Percentiles rank a stretch among this genome's conserved stretches.
Evolutionary conservation across 441 rosid species (phyloP).

Genomic region (Bocquillonia castaneifolia): DNA sequence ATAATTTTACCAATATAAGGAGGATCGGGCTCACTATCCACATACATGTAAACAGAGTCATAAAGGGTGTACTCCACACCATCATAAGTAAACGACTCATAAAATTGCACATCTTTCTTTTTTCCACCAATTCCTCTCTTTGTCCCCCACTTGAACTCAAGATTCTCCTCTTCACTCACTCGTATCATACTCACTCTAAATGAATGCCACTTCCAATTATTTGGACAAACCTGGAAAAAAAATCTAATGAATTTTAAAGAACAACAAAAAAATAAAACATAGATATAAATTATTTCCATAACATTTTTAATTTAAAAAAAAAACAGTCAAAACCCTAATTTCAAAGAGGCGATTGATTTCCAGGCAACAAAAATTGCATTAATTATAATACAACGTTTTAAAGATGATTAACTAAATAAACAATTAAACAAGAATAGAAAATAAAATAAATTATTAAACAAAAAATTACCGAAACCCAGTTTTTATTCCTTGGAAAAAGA

Average conservation of each 20-base stretch:
- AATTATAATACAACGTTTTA: not conserved
- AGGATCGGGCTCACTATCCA: conserved; percentile 51
- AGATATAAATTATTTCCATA: not conserved
- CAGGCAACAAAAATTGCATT: not conserved
- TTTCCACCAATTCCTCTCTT: conserved; percentile 56
- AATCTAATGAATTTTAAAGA: conserved; percentile 19
- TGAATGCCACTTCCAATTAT: conserved; percentile 18
- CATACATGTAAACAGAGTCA: conserved; percentile 55
- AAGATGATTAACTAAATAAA: not conserved
- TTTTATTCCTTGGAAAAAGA: not conserved
- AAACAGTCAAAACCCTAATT: not conserved
- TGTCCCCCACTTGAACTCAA: conserved; percentile 73
- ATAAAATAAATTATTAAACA: not conserved
- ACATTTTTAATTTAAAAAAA: not conserved
- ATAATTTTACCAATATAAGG: conserved; percentile 70
- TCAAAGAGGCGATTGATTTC: not conserved
- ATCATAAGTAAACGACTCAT: conserved; percentile 63
- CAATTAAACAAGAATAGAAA: no score
- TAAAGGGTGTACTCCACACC: conserved; percentile 59
- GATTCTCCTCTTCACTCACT: conserved; percentile 29
- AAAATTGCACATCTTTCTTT: conserved; percentile 61
- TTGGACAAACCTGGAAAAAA: not conserved
- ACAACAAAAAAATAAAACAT: not conserved
- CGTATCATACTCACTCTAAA: conserved; percentile 51
- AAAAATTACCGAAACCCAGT: not conserved